Evolutionary conservation across 1,139 yeast species (phyloP), one percentile per base, ranked within the genome.

Genomic region (Petasospora rhodanensis): DNA sequence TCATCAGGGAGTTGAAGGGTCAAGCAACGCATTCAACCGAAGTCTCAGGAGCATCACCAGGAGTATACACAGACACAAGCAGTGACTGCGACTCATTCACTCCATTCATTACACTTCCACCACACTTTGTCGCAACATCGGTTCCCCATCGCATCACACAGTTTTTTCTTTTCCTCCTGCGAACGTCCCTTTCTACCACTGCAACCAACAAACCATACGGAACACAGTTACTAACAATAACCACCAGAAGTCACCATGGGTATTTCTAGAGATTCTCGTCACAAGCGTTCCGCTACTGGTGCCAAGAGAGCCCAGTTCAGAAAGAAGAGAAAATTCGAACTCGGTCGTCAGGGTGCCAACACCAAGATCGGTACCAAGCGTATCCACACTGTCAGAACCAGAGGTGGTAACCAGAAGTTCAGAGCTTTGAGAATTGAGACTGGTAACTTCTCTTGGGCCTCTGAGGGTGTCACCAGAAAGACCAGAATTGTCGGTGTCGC

Each of bases 211-310:
- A 21, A 14, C 7, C 11, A n/a, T n/a, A 8, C 26, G 30, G 35
- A 14, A 18, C n/a, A n/a, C n/a, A n/a, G n/a, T n/a, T 38, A 34
- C 43, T 37, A 36, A 44, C 45, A 29, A 22, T 25, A 11, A 32
- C 35, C 37, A 19, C 34, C 62, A 33, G 42, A 37, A 40, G 37
- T 35, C 46, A 73, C 62, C 60, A 91, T 91, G 98, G 97, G 98
- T 89, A 91, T 91, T 84, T 89, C 97, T 75, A 93, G 99, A 82
- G 98, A 91, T 79, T 89, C 98, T 72, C 96, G 96, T 79, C 98
- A 91, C 87, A 91, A 91, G 85, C 94, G 98, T 76, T 76, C 96
- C 63, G 96, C 95, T 72, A 89, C 99, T 68, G 99, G 99, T 82
- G 99, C 98, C 70, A 89, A 87, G 76, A 89, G 97, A 76, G 97